Percentiles rank a stretch among this genome's conserved stretches.
These are phyloP conservation scores for Saccharomyces pastorianus DNA, from an alignment of 1,139 yeast species.

Conservation along the genomic window DNA sequence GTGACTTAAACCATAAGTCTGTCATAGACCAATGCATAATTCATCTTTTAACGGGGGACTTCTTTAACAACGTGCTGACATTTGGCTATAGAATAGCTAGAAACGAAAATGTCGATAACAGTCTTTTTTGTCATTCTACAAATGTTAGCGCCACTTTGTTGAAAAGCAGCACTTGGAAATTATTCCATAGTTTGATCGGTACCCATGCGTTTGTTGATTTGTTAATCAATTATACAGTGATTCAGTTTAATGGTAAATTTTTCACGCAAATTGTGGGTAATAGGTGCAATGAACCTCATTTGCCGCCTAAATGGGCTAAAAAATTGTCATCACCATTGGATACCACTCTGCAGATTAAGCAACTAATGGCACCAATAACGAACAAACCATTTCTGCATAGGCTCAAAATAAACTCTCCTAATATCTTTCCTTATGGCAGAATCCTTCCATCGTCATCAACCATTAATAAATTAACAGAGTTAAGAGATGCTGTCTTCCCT, in stretches of 20 bases:
- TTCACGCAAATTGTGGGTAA: conserved; percentile 25
- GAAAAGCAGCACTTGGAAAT: conserved; percentile 19
- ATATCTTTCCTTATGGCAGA: conserved; percentile 2
- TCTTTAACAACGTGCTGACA: conserved; percentile 20
- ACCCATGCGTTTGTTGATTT: conserved; percentile 18
- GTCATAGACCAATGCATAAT: conserved; percentile 22
- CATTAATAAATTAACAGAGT: neutral
- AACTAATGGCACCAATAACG: neutral
- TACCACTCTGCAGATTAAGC: neutral
- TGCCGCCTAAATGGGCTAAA: conserved; percentile 16
- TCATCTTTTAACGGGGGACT: conserved; percentile 11
- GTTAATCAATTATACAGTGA: conserved; percentile 20
- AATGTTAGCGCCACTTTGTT: conserved; percentile 19
- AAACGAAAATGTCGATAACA: conserved; percentile 11
- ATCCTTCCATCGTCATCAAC: neutral
- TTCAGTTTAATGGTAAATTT: conserved; percentile 11
- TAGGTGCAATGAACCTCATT: conserved; percentile 18
- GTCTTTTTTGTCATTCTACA: conserved; percentile 17
- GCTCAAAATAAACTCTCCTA: neutral
- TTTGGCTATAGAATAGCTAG: conserved; percentile 23
- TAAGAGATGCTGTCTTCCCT: conserved; percentile 11
- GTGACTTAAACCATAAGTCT: conserved; percentile 10
- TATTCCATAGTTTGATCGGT: conserved; percentile 22
- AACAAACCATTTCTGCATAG: neutral
- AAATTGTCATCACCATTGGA: neutral